These are phyloP conservation scores for Penicillium thymicola DNA, from an alignment of 2,329 filamentous ascomycete genomes.

Conservation along the genomic window DNA sequence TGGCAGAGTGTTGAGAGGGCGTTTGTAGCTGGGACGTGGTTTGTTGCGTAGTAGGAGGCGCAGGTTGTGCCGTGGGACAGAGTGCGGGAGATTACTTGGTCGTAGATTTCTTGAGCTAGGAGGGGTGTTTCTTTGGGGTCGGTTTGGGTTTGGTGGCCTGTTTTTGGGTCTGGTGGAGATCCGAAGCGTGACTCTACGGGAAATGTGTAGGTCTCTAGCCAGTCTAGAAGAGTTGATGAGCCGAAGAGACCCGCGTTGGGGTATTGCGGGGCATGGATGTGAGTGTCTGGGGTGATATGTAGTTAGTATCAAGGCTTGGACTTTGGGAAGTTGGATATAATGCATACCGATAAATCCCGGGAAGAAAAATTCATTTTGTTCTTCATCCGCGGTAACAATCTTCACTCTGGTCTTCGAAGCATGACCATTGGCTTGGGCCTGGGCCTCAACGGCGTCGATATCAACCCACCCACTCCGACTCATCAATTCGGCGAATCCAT, in stretches of 20 bases:
- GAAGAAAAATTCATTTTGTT: slow-evolving; percentile 45
- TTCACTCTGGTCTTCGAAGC: slow-evolving; percentile 24
- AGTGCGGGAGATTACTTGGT: slow-evolving; percentile 72
- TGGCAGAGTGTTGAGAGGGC: slow-evolving; percentile 81
- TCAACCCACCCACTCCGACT: slow-evolving; percentile 33
- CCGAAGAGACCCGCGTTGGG: slow-evolving; percentile 93
- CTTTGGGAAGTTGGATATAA: neutral
- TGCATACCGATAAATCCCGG: slow-evolving; percentile 47
- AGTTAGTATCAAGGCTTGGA: neutral
- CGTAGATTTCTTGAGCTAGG: slow-evolving; percentile 59
- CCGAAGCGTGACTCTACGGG: slow-evolving; percentile 79
- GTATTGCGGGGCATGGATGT: slow-evolving; percentile 93
- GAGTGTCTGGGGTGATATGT: slow-evolving; percentile 64
- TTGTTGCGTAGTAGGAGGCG: slow-evolving; percentile 90
- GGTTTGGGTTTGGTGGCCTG: slow-evolving; percentile 2
- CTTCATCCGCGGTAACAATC: slow-evolving; percentile 40
- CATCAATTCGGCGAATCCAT: slow-evolving; percentile 26
- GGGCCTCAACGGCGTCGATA: slow-evolving; percentile 11
- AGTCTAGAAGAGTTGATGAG: slow-evolving; percentile 86
- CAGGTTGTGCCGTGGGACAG: slow-evolving; percentile 89
- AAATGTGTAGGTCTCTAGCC: slow-evolving; percentile 93
- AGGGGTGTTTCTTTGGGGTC: slow-evolving; percentile 24
- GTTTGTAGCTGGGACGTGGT: slow-evolving; percentile 84
- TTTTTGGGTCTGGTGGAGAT: slow-evolving; percentile 17
- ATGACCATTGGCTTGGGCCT: slow-evolving; percentile 6